Base-by-base conservation (phyloP, 805 yeast species). In the Yamadazyma philogaea region DNA sequence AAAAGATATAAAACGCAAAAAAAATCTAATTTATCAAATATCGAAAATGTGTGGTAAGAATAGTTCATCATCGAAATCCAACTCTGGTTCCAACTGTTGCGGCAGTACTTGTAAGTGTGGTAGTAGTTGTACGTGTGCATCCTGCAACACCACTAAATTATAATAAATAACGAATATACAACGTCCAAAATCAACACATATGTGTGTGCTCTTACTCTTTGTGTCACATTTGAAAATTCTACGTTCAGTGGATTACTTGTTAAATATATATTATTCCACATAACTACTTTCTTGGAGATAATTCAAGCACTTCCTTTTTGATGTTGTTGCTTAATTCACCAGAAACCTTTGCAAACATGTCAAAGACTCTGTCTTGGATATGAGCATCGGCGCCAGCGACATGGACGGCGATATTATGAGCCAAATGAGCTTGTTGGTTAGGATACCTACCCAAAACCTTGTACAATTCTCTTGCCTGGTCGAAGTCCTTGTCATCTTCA, bases 321-420 rank as follows among this genome's bases (percentile, higher is more conserved):
- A 91, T 79, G 50, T 72, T 74, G 38, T 68, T 71, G 45, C 87
- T 90, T 61, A 91, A 74, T 39, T 76, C 79, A 34, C 77, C 75
- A 57, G 80, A 77, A 40, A 89, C 95, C 66, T 82, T 81, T 43
- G 75, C 59, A 61, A 89, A 90, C 78, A 82, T 78, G 46, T 77
- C 86, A 56, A 82, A 74, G 26, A 86, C 93, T 47, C 83, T 70
- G 60, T 87, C 87, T 72, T 85, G 95, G 51, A 88, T 79, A 41
- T 74, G 76, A 35, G 84, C 81, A 51, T 78, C 75, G 22, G 96
- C 96, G 50, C 62, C 76, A 48, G 64, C 50, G 14, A 74, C 84
- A 62, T 89, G 96, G 28, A 70, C 81, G 15, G 95, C 82, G 49
- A 91, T 75, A 64, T 90, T 90, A 65, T 83, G 86, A 34, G 89